These are phyloP conservation scores for Talaromyces sp. DNA, from an alignment of 2,329 filamentous ascomycete species.

Conservation along the genomic window DNA sequence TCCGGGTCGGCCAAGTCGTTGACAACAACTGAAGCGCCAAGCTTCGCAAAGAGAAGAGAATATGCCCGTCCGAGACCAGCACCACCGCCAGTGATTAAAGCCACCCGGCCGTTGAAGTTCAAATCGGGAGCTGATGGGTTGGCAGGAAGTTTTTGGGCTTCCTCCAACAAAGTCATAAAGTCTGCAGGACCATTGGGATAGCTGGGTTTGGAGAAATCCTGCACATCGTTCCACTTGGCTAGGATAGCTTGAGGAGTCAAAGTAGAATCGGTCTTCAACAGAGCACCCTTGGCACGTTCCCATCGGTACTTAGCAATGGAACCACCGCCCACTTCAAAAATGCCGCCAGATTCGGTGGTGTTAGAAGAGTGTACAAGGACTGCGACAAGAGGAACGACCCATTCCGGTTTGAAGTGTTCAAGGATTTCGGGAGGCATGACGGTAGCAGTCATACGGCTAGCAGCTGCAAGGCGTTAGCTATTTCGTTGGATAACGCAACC, in stretches of 20 bases:
- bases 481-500: neutral
- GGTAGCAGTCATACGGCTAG: constrained; percentile 91
- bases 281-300: constrained; percentile 84
- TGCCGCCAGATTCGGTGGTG: constrained; percentile 73
- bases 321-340: constrained; percentile 91
- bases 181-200: constrained; percentile 82
- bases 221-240: constrained; percentile 82
- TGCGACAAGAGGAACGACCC: constrained; percentile 90
- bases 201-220: constrained; percentile 77
- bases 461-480: constrained; percentile 51
- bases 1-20: constrained; percentile 96
- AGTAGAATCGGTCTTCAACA: constrained; percentile 81
- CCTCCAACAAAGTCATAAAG: constrained; percentile 79
- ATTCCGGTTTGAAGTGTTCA: constrained; percentile 80
- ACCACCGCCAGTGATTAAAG: constrained; percentile 80
- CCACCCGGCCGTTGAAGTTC: constrained; percentile 79
- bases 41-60: constrained; percentile 77
- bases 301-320: constrained; percentile 90
- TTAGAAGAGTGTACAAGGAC: constrained; percentile 82
- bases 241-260: constrained; percentile 85
- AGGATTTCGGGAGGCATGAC: constrained; percentile 93
- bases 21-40: constrained; percentile 80
- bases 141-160: constrained; percentile 70
- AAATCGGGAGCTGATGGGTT: constrained; percentile 68
- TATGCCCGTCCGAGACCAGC: constrained; percentile 90